Evolutionary conservation across 2,329 filamentous ascomycete genomes (phyloP).

Genomic region (Trichophaea hybrida): DNA sequence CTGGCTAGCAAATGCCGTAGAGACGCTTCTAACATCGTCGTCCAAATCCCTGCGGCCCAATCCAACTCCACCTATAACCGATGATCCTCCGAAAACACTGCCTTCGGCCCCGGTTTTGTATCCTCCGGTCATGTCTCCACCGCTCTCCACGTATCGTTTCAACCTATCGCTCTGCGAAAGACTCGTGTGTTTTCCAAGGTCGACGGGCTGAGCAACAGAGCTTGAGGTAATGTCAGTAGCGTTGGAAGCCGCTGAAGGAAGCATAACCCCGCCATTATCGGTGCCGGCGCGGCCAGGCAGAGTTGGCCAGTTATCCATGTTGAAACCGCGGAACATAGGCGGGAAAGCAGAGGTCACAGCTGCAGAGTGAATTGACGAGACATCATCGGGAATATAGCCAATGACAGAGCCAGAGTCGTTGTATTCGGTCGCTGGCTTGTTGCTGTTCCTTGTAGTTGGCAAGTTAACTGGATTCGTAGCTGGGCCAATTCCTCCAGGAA

Average conservation of each 20-base stretch:
- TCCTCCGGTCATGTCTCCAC: conserved; percentile 38
- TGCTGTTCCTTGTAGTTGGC: conserved; percentile 7
- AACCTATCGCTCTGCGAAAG: conserved; percentile 77
- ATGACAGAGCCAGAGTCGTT: conserved; percentile 75
- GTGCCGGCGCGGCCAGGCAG: conserved; percentile 55
- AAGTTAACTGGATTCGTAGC: conserved; percentile 22
- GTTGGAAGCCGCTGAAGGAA: conserved; percentile 19
- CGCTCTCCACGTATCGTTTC: conserved; percentile 85
- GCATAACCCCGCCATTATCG: conserved; percentile 11
- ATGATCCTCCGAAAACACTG: conserved; percentile 53
- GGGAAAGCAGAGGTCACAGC: conserved; percentile 73
- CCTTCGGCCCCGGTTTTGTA: conserved; percentile 40
- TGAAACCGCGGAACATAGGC: conserved; percentile 89
- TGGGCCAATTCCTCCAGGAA: conserved; percentile 22
- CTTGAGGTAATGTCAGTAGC: conserved; percentile 50
- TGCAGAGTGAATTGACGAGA: conserved; percentile 88
- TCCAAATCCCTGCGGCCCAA: conserved; percentile 42
- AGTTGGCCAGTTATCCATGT: conserved; percentile 73
- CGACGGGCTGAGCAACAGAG: conserved; percentile 51
- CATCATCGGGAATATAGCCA: conserved; percentile 92
- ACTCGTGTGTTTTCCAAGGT: conserved; percentile 67
- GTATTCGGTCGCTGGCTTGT: conserved; percentile 33
- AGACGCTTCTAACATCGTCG: conserved; percentile 90
- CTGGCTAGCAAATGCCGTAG: conserved; percentile 92
- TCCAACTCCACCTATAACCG: conserved; percentile 37